Percentiles rank a stretch among this genome's conserved stretches.
Evolutionary conservation across 2,329 filamentous ascomycete species (phyloP).

Genomic region (Hypoxylon rubiginosum): DNA sequence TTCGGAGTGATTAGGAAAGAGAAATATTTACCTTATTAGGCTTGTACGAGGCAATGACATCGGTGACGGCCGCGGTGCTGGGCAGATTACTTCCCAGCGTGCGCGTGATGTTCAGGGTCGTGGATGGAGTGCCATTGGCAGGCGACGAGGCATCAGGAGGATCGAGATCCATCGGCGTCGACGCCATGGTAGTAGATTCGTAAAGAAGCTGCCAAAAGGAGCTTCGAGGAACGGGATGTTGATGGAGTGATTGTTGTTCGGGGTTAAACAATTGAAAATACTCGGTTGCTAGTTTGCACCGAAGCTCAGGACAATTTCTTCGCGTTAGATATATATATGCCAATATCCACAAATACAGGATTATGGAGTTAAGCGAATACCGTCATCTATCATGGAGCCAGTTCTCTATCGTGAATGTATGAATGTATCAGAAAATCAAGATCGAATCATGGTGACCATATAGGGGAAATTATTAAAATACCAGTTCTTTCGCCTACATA

Average conservation of each 20-base stretch:
- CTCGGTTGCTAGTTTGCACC: not conserved
- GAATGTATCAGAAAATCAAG: no score
- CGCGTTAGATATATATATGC: not conserved
- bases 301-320: not conserved
- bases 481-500: no score
- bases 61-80: slow-evolving; percentile 76
- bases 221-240: not conserved
- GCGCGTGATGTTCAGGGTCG: slow-evolving; percentile 65
- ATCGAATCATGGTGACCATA: no score
- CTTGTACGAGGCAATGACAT: slow-evolving; percentile 82
- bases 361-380: not conserved
- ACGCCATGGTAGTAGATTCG: slow-evolving; percentile 58
- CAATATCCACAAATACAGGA: not conserved
- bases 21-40: slow-evolving; percentile 78
- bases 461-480: no score
- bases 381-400: not conserved
- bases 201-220: not conserved
- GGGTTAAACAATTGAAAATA: not conserved
- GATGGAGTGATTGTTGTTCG: not conserved
- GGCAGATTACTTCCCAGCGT: slow-evolving; percentile 58
- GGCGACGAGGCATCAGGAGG: slow-evolving; percentile 56
- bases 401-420: no score
- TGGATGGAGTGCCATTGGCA: slow-evolving; percentile 55
- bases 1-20: not conserved
- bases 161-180: slow-evolving; percentile 71